Evolutionary conservation across 2,329 filamentous ascomycete species (phyloP), one percentile per base, ranked within the genome.

Genomic region (Beauveria pseudobassiana): DNA sequence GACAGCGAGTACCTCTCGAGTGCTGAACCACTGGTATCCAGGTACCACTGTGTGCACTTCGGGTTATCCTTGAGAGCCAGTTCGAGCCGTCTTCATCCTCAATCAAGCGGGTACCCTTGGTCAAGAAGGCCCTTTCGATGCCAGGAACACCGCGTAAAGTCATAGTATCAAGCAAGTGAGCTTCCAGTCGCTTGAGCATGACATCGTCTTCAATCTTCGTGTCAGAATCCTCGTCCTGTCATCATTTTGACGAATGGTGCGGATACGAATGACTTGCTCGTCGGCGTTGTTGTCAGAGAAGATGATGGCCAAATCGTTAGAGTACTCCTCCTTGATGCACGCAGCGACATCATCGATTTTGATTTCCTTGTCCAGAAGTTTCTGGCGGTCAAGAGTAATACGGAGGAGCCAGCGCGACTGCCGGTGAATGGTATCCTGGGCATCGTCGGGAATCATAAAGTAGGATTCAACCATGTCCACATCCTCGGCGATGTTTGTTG

Each of bases 221-320:
- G 26, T 80, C 78, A 12, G 75, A 75, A 43, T 89, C 87, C 10
- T 93, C 90, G 43, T 88, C 89, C 71, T 88, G 51, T 87, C 85
- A 54, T 89, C 87, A 54, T 85, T 82, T 64, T 85, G 80, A 38
- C 81, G 78, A 64, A 96, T 86, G 69, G 93, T 89, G 66, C 95
- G 90, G 66, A 97, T 89, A 73, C 95, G 95, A 68, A 99, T 91
- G 51, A 98, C 89, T 73, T 96, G 92, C 72, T 96, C 87, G 66
- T 97, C 93, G 10, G 93, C 93, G 74, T 99, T 99, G 80, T 97
- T 95, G 75, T 99, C 95, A 76, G 92, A 96, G 81, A 96, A 96
- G 64, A 99, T 93, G 67, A 99, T 87, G 16, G 91, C 91, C 68
- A 98, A 79, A 74, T 96, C 92, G 64, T 83, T 86, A 22, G 86